phyloP scores from a whole-genome alignment of 805 yeast genomes.

The Ogataea nonfermentans region DNA sequence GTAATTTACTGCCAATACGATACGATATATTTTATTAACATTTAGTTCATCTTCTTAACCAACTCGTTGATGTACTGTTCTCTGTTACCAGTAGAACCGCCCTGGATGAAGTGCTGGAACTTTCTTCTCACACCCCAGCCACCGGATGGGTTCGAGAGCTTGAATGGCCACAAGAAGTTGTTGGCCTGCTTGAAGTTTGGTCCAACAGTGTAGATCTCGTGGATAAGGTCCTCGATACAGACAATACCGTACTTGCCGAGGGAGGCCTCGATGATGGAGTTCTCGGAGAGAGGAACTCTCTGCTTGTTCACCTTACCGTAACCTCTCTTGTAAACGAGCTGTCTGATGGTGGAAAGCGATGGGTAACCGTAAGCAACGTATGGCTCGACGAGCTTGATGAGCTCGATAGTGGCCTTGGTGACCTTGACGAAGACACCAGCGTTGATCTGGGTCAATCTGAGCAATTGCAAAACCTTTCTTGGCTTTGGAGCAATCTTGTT shows the following conservation, averaged over 20 bases:
- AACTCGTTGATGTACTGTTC: slow-evolving; percentile 93
- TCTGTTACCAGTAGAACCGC: slow-evolving; percentile 99
- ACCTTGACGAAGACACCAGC: slow-evolving; percentile 93
- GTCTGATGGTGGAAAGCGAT: slow-evolving; percentile 85
- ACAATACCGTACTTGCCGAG: slow-evolving; percentile 91
- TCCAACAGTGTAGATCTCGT: slow-evolving; percentile 94
- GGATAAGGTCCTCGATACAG: slow-evolving; percentile 91
- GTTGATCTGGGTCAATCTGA: slow-evolving; percentile 91
- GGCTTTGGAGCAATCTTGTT: slow-evolving; percentile 98
- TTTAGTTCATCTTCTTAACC: slow-evolving; percentile 90
- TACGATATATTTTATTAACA: slow-evolving; percentile 13
- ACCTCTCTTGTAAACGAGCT: slow-evolving; percentile 96
- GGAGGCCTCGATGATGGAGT: slow-evolving; percentile 81
- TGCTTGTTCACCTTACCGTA: slow-evolving; percentile 96
- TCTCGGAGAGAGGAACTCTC: slow-evolving; percentile 87
- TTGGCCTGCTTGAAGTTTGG: slow-evolving; percentile 98
- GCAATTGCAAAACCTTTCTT: slow-evolving; percentile 95
- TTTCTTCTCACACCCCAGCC: slow-evolving; percentile 97
- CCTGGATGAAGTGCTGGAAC: slow-evolving; percentile 96
- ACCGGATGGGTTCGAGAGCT: slow-evolving; percentile 94
- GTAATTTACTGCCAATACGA: slow-evolving; percentile 4
- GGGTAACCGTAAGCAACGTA: slow-evolving; percentile 98
- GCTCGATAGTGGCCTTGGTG: slow-evolving; percentile 93
- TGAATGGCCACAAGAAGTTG: slow-evolving; percentile 99
- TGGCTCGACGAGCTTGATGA: slow-evolving; percentile 92